Conservation (phyloP, 2,329 filamentous ascomycete genomes). For the Alternaria gaisen region DNA sequence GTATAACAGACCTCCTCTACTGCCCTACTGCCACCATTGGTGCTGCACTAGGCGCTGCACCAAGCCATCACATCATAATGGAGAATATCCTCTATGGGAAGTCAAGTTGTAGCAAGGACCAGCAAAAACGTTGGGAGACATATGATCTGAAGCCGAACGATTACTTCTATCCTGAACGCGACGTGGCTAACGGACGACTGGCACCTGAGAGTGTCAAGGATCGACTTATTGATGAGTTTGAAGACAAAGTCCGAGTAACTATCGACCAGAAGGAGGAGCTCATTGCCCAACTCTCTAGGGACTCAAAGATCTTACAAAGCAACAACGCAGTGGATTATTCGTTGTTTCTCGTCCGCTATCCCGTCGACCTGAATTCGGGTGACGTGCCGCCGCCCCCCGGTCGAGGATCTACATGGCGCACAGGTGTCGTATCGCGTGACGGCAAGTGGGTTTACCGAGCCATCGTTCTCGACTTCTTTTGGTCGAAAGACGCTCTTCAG, state of each 20-base stretch:
- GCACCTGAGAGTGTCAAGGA: slow-evolving; percentile 71
- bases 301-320: slow-evolving; percentile 69
- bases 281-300: slow-evolving; percentile 63
- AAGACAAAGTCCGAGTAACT: slow-evolving; percentile 69
- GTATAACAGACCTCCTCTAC: slow-evolving; percentile 75
- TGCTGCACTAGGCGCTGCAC: slow-evolving; percentile 66
- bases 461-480: slow-evolving; percentile 78
- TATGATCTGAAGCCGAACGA: slow-evolving; percentile 78
- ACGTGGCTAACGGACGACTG: slow-evolving; percentile 71
- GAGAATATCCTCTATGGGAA: slow-evolving; percentile 75
- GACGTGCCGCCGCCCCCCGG: slow-evolving; percentile 47
- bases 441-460: slow-evolving; percentile 73
- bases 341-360: slow-evolving; percentile 72
- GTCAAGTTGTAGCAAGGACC: slow-evolving; percentile 51
- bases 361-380: slow-evolving; percentile 47
- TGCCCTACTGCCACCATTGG: slow-evolving; percentile 66
- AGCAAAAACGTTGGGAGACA: slow-evolving; percentile 68
- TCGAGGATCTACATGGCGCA: slow-evolving; percentile 63
- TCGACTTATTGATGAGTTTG: slow-evolving; percentile 72
- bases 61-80: slow-evolving; percentile 80
- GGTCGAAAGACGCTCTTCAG: slow-evolving; percentile 75
- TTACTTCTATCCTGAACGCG: slow-evolving; percentile 80
- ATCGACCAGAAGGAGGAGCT: slow-evolving; percentile 65
- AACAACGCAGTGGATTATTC: slow-evolving; percentile 79
- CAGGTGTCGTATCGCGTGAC: slow-evolving; percentile 68